Conservation (phyloP, 345 rosid genomes). For the Acer saccharum region DNA sequence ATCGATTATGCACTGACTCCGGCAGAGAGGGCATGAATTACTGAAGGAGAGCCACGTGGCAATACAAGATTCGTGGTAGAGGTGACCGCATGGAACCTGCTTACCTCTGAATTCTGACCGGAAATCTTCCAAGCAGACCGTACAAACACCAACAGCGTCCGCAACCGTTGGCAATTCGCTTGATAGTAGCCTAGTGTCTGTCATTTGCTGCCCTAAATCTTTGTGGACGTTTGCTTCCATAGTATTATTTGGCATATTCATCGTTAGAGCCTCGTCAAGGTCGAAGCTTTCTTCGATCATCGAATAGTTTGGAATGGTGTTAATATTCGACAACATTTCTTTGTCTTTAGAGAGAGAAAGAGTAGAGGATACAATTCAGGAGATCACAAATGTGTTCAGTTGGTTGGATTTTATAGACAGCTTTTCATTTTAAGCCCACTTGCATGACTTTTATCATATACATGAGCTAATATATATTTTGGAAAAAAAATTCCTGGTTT, state of each 20-base stretch:
- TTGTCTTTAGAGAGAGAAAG: background rate
- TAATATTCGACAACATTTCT: background rate
- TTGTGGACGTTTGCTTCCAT: background rate
- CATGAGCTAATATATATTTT: background rate
- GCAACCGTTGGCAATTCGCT: constrained; percentile 9
- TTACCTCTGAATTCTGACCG: constrained; percentile 10
- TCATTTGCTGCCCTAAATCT: background rate
- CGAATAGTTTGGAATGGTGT: background rate
- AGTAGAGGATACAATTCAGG: no score
- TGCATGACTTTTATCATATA: background rate
- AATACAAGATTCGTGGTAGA: constrained; percentile 31
- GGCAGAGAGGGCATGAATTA: constrained; percentile 43
- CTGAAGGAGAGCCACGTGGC: constrained; percentile 30
- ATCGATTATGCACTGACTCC: constrained; percentile 16
- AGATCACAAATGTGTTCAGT: background rate
- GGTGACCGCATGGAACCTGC: constrained; percentile 32
- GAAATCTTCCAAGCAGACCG: constrained; percentile 35
- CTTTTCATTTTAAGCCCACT: background rate
- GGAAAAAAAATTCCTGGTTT: no score
- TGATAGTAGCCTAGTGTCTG: background rate
- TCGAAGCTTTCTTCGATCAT: constrained; percentile 26
- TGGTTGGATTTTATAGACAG: background rate
- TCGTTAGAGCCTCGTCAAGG: constrained; percentile 31
- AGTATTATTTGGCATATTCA: background rate
- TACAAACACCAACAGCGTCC: constrained; percentile 15